These are phyloP conservation scores for Insectozyma bohioensis DNA, from an alignment of 1,139 yeast species.

Conservation along the genomic window DNA sequence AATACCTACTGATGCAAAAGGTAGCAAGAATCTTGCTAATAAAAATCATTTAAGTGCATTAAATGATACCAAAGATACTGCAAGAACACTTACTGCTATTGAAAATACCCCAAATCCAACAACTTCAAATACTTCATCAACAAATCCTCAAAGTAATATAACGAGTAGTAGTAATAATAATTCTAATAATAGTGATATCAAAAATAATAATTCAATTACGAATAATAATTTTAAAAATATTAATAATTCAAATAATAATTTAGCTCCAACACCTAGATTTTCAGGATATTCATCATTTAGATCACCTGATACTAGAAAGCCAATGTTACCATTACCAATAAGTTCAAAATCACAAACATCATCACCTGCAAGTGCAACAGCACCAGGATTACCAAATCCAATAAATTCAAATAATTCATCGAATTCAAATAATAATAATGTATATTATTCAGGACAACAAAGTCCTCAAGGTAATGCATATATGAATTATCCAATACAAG, in stretches of 20 bases:
- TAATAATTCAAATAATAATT: not conserved
- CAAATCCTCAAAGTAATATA: constrained; percentile 9
- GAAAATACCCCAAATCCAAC: constrained; percentile 19
- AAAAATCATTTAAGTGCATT: constrained; percentile 3
- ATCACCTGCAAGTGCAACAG: constrained; percentile 45
- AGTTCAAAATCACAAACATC: constrained; percentile 42
- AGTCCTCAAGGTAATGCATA: constrained; percentile 7
- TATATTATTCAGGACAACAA: constrained; percentile 7
- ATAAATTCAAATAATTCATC: constrained; percentile 6
- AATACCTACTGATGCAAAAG: constrained; percentile 45
- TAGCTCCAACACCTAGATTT: constrained; percentile 13
- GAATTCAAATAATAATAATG: not conserved
- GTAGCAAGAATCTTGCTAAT: constrained; percentile 6
- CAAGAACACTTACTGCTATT: constrained; percentile 40
- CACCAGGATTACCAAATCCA: constrained; percentile 34
- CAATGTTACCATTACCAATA: constrained; percentile 41
- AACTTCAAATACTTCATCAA: constrained; percentile 4
- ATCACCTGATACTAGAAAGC: constrained; percentile 39
- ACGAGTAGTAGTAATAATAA: too few relatives aligned
- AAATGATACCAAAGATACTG: constrained; percentile 25
- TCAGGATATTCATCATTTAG: constrained; percentile 33
- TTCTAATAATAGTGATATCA: too few relatives aligned
- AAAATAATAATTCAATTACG: too few relatives aligned
- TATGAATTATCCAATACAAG: constrained; percentile 7
- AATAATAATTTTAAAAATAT: too few relatives aligned